Percentiles rank a stretch among this genome's conserved stretches.
These are phyloP conservation scores for Mrakia blollopis DNA, from an alignment of 768 basidiomycete species.

Conservation along the genomic window DNA sequence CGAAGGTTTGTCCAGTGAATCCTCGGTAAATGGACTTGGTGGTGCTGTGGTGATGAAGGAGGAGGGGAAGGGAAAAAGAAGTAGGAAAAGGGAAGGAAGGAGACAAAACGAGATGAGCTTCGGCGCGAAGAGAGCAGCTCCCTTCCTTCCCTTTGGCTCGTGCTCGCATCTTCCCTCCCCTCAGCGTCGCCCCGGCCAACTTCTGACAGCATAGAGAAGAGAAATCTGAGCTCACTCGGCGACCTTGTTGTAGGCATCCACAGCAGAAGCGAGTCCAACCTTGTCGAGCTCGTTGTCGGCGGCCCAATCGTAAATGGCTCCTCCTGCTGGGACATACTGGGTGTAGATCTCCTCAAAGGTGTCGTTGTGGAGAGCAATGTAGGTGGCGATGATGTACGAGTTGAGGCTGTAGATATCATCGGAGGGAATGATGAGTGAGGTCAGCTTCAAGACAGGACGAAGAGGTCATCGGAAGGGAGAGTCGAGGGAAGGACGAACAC, in stretches of 20 bases:
- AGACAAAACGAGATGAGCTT: slow-evolving; percentile 14
- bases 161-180: background rate
- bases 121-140: background rate
- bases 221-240: background rate
- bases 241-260: slow-evolving; percentile 28
- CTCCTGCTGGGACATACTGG: slow-evolving; percentile 27
- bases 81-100: slow-evolving; percentile 11
- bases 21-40: slow-evolving; percentile 22
- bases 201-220: background rate
- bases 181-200: background rate
- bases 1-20: slow-evolving; percentile 15
- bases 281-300: slow-evolving; percentile 75
- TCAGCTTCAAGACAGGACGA: background rate
- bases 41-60: slow-evolving; percentile 24
- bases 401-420: background rate
- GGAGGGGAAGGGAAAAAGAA: slow-evolving; percentile 9
- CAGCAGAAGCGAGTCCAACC: slow-evolving; percentile 53
- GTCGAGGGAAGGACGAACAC: background rate
- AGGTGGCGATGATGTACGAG: slow-evolving; percentile 25
- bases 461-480: background rate
- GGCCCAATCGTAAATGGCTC: slow-evolving; percentile 43
- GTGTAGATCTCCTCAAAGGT: slow-evolving; percentile 30
- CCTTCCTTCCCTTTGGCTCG: background rate
- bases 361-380: slow-evolving; percentile 27
- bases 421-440: background rate